These are phyloP conservation scores for Chytridiales sp. DNA, from an alignment of 371 early-diverging fungal species.

Conservation along the genomic window DNA sequence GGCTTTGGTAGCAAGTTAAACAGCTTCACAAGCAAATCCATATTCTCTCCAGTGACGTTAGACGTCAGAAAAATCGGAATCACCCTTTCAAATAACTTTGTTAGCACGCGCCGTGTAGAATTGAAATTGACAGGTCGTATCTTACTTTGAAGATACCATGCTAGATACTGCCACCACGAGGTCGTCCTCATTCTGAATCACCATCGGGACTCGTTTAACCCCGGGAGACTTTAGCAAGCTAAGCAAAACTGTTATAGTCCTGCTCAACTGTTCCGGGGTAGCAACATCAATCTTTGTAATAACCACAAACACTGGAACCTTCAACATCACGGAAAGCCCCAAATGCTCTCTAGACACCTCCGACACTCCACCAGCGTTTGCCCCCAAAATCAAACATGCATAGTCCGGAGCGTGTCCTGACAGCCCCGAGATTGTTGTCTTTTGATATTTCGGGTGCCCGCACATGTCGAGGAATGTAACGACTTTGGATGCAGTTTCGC, in stretches of 20 bases:
- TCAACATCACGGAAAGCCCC: constrained; percentile 43
- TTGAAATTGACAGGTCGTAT: background rate
- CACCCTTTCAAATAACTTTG: constrained; percentile 17
- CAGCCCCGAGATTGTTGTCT: constrained; percentile 51
- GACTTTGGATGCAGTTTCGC: constrained; percentile 43
- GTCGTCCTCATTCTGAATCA: constrained; percentile 49
- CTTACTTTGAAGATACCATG: constrained; percentile 25
- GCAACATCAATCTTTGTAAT: constrained; percentile 57
- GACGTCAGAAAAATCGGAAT: constrained; percentile 52
- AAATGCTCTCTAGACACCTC: constrained; percentile 50
- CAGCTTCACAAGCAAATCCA: constrained; percentile 42
- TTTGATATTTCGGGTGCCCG: constrained; percentile 54
- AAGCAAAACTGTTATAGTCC: constrained; percentile 43
- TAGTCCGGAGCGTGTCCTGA: constrained; percentile 48
- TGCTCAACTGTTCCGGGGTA: constrained; percentile 35
- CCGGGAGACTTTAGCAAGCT: constrained; percentile 46
- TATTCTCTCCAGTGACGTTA: constrained; percentile 54
- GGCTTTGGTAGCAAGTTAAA: constrained; percentile 48
- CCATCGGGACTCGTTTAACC: constrained; percentile 37
- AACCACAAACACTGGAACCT: constrained; percentile 53
- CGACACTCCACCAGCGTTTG: constrained; percentile 38
- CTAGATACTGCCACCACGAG: constrained; percentile 32
- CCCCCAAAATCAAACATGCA: constrained; percentile 47
- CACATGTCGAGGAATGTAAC: constrained; percentile 52
- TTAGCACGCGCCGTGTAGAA: background rate